phyloP scores from a whole-genome alignment of 2,329 filamentous ascomycete genomes.

The Apiospora saccharicola region DNA sequence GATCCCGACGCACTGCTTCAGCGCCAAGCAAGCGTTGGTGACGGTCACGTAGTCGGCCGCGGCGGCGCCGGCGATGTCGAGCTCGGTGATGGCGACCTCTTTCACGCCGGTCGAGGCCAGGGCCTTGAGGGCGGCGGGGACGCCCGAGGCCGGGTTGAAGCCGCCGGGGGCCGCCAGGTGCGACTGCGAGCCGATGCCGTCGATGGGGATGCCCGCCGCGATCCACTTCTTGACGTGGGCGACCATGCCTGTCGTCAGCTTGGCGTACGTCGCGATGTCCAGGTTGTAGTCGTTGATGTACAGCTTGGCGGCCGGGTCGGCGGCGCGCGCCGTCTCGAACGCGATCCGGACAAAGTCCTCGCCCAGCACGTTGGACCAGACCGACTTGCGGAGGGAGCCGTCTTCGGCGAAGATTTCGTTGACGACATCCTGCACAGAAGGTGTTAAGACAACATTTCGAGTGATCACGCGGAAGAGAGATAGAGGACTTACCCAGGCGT shows the following conservation, averaged over 20 bases:
- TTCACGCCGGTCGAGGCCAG: slow-evolving; percentile 53
- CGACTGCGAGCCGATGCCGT: slow-evolving; percentile 63
- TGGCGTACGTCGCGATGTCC: slow-evolving; percentile 65
- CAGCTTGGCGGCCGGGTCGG: slow-evolving; percentile 72
- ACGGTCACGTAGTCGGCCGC: slow-evolving; percentile 65
- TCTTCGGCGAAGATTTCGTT: slow-evolving; percentile 72
- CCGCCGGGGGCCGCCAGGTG: slow-evolving; percentile 47
- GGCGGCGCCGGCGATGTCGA: slow-evolving; percentile 69
- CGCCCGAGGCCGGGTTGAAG: slow-evolving; percentile 42
- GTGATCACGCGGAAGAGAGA: slow-evolving; percentile 25
- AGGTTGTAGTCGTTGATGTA: slow-evolving; percentile 82
- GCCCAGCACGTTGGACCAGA: slow-evolving; percentile 73
- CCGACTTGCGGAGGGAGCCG: slow-evolving; percentile 63
- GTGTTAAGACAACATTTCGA: neutral
- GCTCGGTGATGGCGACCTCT: slow-evolving; percentile 66
- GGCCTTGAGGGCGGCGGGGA: slow-evolving; percentile 51
- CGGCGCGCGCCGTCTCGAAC: slow-evolving; percentile 71
- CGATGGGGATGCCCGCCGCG: slow-evolving; percentile 65
- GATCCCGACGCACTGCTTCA: slow-evolving; percentile 69
- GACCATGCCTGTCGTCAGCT: slow-evolving; percentile 60
- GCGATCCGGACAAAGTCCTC: slow-evolving; percentile 75
- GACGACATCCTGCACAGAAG: slow-evolving; percentile 58
- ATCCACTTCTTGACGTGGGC: slow-evolving; percentile 69
- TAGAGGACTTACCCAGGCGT: slow-evolving; percentile 38
- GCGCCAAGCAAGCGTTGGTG: slow-evolving; percentile 63